Evolutionary conservation across 371 early-diverging fungal species (phyloP).

Genomic region (Nematocida sp.): DNA sequence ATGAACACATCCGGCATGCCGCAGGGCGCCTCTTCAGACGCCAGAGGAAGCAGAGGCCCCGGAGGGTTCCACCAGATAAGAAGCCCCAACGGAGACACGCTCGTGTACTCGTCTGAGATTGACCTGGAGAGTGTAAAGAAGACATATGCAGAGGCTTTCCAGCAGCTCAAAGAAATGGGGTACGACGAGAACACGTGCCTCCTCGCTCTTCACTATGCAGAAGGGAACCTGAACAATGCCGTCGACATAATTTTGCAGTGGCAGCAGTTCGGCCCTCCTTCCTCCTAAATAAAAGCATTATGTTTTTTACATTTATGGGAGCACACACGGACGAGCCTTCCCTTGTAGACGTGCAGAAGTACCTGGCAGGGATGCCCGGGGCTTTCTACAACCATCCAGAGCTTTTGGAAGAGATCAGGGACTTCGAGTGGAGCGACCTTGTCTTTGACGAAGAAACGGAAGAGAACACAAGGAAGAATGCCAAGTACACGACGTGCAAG

Average conservation of each 20-base stretch:
- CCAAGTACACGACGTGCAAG: conserved; percentile 25
- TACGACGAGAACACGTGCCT: conserved; percentile 71
- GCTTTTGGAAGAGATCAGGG: conserved; percentile 17
- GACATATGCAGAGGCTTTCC: too few relatives aligned
- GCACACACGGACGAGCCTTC: not conserved
- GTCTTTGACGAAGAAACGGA: not conserved
- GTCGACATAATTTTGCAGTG: conserved; percentile 48
- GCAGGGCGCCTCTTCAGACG: not conserved
- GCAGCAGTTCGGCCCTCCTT: not conserved
- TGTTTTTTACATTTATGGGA: conserved; percentile 31
- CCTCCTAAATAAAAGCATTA: not conserved
- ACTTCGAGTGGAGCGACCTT: not conserved
- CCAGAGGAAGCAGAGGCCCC: not conserved
- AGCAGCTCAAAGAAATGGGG: too few relatives aligned
- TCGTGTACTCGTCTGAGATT: too few relatives aligned
- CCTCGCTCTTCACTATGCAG: conserved; percentile 69
- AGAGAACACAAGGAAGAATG: conserved; percentile 17
- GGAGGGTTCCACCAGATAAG: too few relatives aligned
- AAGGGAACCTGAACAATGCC: conserved; percentile 68
- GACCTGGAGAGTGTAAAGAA: too few relatives aligned
- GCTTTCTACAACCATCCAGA: conserved; percentile 47
- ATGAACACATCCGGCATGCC: not conserved
- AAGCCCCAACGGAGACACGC: too few relatives aligned
- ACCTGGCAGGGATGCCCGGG: not conserved
- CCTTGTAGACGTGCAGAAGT: conserved; percentile 7